phyloP scores from a whole-genome alignment of 1,284 basidiomycete genomes.

The Boletus mariae region DNA sequence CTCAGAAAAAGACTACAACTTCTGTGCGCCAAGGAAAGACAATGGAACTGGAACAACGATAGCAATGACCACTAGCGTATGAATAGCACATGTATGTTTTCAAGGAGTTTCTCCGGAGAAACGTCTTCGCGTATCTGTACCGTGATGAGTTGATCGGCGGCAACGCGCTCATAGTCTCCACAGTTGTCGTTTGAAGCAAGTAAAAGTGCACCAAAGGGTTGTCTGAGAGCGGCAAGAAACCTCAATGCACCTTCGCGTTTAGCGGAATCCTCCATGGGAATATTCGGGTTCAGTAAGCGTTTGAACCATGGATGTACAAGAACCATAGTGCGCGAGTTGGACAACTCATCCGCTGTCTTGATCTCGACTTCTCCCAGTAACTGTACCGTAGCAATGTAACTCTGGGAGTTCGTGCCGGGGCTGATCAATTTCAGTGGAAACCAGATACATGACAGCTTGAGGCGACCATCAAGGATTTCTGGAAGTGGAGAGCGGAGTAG shows the following conservation, averaged over 20 bases:
- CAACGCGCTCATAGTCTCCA: neutral
- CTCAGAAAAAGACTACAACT: too few relatives aligned
- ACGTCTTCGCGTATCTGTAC: neutral
- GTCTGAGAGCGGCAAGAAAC: constrained; percentile 5
- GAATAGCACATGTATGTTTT: neutral
- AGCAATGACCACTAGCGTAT: too few relatives aligned
- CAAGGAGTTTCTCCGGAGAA: neutral
- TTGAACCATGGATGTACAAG: constrained; percentile 10
- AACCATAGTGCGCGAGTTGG: neutral
- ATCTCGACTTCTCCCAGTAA: neutral
- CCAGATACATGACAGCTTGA: neutral
- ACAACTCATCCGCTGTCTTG: neutral
- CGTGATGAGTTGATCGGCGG: constrained; percentile 3
- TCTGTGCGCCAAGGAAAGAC: too few relatives aligned
- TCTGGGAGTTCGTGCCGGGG: neutral
- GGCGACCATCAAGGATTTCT: constrained; percentile 1
- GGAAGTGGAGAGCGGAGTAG: neutral
- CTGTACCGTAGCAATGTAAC: neutral
- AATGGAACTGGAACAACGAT: too few relatives aligned
- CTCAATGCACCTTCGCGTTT: neutral
- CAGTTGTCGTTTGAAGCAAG: constrained; percentile 2
- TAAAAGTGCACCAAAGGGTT: constrained; percentile 1
- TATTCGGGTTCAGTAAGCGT: neutral
- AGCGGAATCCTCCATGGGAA: neutral
- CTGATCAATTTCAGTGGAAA: neutral